Evolutionary conservation across 225 moss, liverwort and hornwort genomes (phyloP).

Genomic region (Marchantia polymorpha): DNA sequence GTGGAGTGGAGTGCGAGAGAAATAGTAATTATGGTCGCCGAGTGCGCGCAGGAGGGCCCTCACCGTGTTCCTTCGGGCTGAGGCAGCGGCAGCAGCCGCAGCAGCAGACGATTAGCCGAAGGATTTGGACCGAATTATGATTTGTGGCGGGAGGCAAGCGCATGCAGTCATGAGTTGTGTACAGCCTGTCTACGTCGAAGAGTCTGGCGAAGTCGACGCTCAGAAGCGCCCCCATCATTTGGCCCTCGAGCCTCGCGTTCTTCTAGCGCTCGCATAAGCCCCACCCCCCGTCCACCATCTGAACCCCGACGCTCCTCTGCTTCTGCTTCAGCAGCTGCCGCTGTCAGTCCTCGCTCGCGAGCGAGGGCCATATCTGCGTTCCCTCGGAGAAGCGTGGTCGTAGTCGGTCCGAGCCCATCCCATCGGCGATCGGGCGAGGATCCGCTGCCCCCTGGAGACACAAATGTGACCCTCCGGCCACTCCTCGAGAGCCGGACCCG

Average conservation of each 20-base stretch:
- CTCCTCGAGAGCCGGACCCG: not conserved
- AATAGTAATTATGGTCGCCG: not conserved
- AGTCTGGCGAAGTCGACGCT: not conserved
- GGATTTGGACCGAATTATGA: constrained; percentile 4
- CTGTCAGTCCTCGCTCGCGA: not conserved
- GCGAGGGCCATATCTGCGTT: not conserved
- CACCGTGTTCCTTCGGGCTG: not conserved
- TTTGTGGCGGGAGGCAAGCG: constrained; percentile 2
- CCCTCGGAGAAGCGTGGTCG: not conserved
- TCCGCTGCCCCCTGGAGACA: no score
- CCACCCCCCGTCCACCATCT: not conserved
- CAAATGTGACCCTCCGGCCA: not conserved
- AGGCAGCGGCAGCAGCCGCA: not conserved
- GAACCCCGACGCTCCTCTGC: not conserved
- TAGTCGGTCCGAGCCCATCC: not conserved
- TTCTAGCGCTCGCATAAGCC: not conserved
- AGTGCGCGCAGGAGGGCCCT: not conserved
- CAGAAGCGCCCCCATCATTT: not conserved
- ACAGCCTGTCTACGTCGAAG: constrained; percentile 1
- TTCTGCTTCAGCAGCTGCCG: not conserved
- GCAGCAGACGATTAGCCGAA: not conserved
- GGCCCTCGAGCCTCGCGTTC: not conserved
- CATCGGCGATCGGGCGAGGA: not conserved
- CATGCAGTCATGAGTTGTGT: constrained; percentile 6
- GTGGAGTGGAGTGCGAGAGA: not conserved